Conservation (phyloP, 352 stramenopile species). For the Phytophthora ohioensis region DNA sequence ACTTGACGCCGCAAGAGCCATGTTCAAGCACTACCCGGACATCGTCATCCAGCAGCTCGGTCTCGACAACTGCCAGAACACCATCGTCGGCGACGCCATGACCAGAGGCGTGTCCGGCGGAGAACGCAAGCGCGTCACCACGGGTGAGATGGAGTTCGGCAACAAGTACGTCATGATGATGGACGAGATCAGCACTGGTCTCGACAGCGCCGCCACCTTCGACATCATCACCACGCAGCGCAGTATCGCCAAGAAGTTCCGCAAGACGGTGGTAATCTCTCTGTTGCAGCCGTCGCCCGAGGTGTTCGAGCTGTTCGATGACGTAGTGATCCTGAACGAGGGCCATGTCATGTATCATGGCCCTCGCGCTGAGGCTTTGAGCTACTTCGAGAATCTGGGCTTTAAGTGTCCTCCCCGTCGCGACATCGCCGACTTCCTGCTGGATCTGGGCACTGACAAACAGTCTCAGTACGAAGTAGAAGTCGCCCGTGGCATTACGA, state of each 20-base stretch:
- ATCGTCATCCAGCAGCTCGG: conserved; percentile 60
- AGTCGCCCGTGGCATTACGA: not conserved
- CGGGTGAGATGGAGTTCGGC: conserved; percentile 85
- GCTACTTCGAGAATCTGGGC: conserved; percentile 85
- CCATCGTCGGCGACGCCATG: conserved; percentile 74
- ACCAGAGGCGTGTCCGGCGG: conserved; percentile 75
- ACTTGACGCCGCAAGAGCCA: conserved; percentile 32
- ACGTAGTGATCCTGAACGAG: conserved; percentile 92
- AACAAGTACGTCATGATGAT: conserved; percentile 86
- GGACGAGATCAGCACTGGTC: conserved; percentile 80
- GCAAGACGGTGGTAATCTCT: conserved; percentile 72
- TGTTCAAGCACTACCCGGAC: conserved; percentile 48
- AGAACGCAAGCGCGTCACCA: conserved; percentile 81
- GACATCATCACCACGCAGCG: conserved; percentile 69
- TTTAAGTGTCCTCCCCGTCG: conserved; percentile 64
- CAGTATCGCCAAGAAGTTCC: conserved; percentile 56
- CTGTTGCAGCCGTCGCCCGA: conserved; percentile 93
- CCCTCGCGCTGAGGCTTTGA: conserved; percentile 61
- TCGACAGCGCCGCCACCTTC: conserved; percentile 72
- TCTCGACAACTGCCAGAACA: conserved; percentile 64
- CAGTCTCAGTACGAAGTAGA: conserved; percentile 44
- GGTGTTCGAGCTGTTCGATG: conserved; percentile 94
- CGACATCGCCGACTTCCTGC: conserved; percentile 92
- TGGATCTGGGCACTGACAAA: conserved; percentile 63
- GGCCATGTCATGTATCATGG: conserved; percentile 91